A percentile compares a stretch with the other conserved stretches of the same genome.
Evolutionary conservation across 129 eudicot species (phyloP).

Genomic region (Saussurea involucrata): DNA sequence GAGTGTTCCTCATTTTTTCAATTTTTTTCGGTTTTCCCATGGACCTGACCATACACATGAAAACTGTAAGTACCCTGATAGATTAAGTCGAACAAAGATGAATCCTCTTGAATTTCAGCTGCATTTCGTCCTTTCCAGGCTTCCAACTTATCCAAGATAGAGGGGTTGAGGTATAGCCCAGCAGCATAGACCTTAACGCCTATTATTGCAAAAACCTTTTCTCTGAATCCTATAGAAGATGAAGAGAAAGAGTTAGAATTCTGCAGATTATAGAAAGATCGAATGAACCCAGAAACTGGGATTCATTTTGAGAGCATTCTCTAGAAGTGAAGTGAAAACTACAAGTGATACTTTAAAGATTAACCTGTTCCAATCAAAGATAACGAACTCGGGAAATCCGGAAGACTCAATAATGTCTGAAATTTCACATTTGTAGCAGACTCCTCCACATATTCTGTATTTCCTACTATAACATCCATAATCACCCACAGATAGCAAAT

Average conservation of each 20-base stretch:
- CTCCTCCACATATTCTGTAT: conserved; percentile 55
- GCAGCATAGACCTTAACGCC: conserved; percentile 97
- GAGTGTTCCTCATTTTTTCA: neutral
- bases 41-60: neutral
- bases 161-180: conserved; percentile 54
- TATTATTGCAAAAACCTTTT: conserved; percentile 80
- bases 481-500: neutral
- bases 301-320: neutral
- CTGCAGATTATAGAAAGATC: neutral
- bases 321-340: neutral
- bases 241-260: neutral
- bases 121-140: conserved; percentile 56
- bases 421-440: conserved; percentile 75
- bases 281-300: neutral
- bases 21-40: neutral
- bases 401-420: conserved; percentile 52
- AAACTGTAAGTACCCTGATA: conserved; percentile 46
- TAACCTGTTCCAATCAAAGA: conserved; percentile 90
- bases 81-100: conserved; percentile 47
- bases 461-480: conserved; percentile 27
- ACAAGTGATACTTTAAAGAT: neutral
- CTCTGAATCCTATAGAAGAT: conserved; percentile 68
- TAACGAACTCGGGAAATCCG: conserved; percentile 73
- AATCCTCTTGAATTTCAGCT: conserved; percentile 50
- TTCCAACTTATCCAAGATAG: conserved; percentile 43